Percentiles rank a stretch among this genome's conserved stretches.
Evolutionary conservation across 139 green algal genomes (phyloP).

Genomic region (Raphidocelis subcapitata): DNA sequence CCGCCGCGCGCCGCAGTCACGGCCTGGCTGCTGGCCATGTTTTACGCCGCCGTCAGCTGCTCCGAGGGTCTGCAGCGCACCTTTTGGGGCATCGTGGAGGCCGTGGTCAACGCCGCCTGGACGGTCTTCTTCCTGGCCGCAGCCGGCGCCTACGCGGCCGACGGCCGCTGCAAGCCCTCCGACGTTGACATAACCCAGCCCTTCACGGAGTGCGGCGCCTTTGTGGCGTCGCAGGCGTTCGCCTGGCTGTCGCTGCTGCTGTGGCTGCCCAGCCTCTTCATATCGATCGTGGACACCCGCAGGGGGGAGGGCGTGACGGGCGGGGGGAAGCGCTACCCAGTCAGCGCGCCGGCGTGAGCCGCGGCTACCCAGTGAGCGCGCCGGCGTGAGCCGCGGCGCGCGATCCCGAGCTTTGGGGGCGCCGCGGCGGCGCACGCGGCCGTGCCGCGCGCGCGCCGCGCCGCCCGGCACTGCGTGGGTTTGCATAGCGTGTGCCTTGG

Average conservation of each 20-base stretch:
- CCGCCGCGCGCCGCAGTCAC: too few relatives aligned
- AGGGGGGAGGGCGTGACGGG: constrained; percentile 11
- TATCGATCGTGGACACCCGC: constrained; percentile 18
- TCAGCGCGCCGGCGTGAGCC: too few relatives aligned
- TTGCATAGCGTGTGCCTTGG: too few relatives aligned
- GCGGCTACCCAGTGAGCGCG: too few relatives aligned
- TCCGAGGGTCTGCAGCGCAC: constrained; percentile 22
- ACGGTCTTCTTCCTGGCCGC: constrained; percentile 31
- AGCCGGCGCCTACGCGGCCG: constrained; percentile 11
- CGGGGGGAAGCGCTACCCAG: too few relatives aligned
- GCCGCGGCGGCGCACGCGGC: too few relatives aligned
- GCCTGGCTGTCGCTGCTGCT: constrained; percentile 28
- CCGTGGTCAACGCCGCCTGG: constrained; percentile 16
- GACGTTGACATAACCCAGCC: not conserved
- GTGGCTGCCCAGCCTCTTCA: constrained; percentile 17
- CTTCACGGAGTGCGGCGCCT: constrained; percentile 8
- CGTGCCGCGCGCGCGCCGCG: too few relatives aligned
- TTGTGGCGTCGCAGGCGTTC: constrained; percentile 18
- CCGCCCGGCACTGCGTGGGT: too few relatives aligned
- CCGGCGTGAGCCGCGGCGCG: too few relatives aligned
- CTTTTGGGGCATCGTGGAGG: constrained; percentile 19
- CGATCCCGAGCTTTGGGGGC: too few relatives aligned
- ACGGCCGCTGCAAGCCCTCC: constrained; percentile 6
- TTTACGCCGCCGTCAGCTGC: constrained; percentile 23
- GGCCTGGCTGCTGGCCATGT: constrained; percentile 20